Base-by-base conservation (phyloP, 2,329 filamentous ascomycete genomes). In the Colletotrichum magnum region DNA sequence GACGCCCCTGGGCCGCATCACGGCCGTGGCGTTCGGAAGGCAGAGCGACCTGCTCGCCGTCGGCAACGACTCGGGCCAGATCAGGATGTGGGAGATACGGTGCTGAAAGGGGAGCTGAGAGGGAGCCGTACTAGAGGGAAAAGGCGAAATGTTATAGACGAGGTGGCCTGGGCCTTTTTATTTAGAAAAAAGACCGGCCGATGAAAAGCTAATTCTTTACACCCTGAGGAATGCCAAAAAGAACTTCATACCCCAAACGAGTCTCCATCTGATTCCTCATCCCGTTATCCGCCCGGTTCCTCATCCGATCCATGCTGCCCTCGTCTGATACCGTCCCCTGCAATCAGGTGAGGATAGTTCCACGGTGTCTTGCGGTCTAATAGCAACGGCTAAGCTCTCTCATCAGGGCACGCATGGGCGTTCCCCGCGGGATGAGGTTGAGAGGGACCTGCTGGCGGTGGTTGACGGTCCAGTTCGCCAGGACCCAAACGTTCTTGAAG, bases 51-150 rank as follows among this genome's bases (percentile, higher is more conserved):
- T 95, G 75, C 79, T 99, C 72, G 94, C 94, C 12, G 93, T 98
- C 60, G 95, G 91, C 18, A 98, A 97, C 76, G 95, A 98, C 78
- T 85, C 87, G 68, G 96, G 96, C 13, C 95, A 94, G 83, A 93
- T 98, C 71, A 88, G 93, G 71, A 79, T 98, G 78, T 99, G 95
- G 94, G 94, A 98, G 83, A 94, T 97, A 73, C 85, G 91, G 77
- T 87, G 83, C 72, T 94, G 87, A 80, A 24, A 24, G 18, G 18
- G 69, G 21, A 16, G 18, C 12, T 9, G 28, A 32, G 7, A 10
- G 32, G 32, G 10, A 7, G 16, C 24, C 10, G 52, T 28, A n/a
- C 5, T n/a, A 48, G 18, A 56, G 36, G 24, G 5, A 16, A 24
- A 24, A 24, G 21, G 21, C 21, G 21, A 24, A 24, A 36, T 18